Evolutionary conservation across 2,329 filamentous ascomycete genomes (phyloP), one percentile per base, ranked within the genome.

Genomic region (Xylaria sp.): DNA sequence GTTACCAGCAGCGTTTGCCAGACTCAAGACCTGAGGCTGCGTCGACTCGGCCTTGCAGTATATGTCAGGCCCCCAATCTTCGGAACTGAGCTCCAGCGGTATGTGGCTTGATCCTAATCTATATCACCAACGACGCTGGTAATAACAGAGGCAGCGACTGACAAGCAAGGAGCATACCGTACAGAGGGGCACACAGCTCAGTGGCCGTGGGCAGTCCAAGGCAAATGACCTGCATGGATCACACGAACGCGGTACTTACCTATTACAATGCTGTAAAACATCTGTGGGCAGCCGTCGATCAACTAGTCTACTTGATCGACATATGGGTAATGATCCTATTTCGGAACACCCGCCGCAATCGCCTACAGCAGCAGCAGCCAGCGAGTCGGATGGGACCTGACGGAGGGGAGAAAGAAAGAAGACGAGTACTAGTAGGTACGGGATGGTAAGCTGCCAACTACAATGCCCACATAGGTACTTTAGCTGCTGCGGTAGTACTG

Each of bases 301-400:
- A 70, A 61, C 59, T 54, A 63, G 59, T 54, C 28, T 44, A 68
- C 37, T 62, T 58, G 61, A 73, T 71, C 64, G 69, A 69, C 67
- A 59, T 58, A 60, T 70, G 61, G 64, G 58, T 59, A 51, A 37
- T 41, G 32, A 50, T 59, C 52, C 20, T 63, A 52, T 66, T 59
- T 68, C 62, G 66, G 66, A 60, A 60, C 50, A 66, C 37, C 23
- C 54, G 58, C 62, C 66, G 50, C 63, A 57, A 56, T 58, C 63
- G 59, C 65, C 56, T 55, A 34, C 52, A 20, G 28, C 28, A 28
- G 25, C 25, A 28, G 28, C 18, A 4, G 52, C 13, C 28, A 55
- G 28, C 15, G 32, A 34, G 37, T 28, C 41, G 48, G 55, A 41
- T 39, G 55, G 55, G 44, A 46, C 28, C 13, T 34, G 25, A 54